Evolutionary conservation across 2,329 filamentous ascomycete genomes (phyloP).

Genomic region (Fusarium camptoceras): DNA sequence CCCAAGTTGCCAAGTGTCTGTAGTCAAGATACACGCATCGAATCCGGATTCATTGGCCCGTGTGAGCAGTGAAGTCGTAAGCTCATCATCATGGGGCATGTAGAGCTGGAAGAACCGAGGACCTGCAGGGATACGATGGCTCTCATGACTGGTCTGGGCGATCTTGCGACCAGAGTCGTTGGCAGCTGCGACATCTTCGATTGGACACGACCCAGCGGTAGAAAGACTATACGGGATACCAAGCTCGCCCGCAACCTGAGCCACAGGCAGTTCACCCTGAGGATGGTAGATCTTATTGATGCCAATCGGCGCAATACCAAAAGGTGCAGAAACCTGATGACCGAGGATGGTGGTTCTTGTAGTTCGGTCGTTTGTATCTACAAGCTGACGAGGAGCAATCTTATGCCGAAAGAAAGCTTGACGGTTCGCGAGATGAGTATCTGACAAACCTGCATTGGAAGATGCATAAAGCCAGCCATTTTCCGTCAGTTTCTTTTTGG

Average conservation of each 20-base stretch:
- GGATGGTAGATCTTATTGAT: constrained; percentile 26
- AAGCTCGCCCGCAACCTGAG: constrained; percentile 7
- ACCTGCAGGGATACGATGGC: neutral
- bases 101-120: constrained; percentile 18
- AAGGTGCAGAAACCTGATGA: constrained; percentile 9
- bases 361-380: constrained; percentile 6
- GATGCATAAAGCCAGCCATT: constrained; percentile 19
- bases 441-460: constrained; percentile 9
- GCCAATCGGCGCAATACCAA: constrained; percentile 9
- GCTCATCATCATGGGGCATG: constrained; percentile 15
- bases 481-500: constrained; percentile 11
- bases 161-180: neutral
- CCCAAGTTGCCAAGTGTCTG: constrained; percentile 16
- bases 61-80: neutral
- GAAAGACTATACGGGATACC: constrained; percentile 16
- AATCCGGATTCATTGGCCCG: constrained; percentile 1
- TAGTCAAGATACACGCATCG: constrained; percentile 1
- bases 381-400: constrained; percentile 10
- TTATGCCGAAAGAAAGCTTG: constrained; percentile 18
- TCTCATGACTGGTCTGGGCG: constrained; percentile 1
- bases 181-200: constrained; percentile 5
- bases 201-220: constrained; percentile 6
- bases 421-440: constrained; percentile 10
- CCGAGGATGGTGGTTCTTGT: neutral
- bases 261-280: constrained; percentile 14